Conservation (phyloP, 2,329 filamentous ascomycete species). For the Leptodontidium sp. region DNA sequence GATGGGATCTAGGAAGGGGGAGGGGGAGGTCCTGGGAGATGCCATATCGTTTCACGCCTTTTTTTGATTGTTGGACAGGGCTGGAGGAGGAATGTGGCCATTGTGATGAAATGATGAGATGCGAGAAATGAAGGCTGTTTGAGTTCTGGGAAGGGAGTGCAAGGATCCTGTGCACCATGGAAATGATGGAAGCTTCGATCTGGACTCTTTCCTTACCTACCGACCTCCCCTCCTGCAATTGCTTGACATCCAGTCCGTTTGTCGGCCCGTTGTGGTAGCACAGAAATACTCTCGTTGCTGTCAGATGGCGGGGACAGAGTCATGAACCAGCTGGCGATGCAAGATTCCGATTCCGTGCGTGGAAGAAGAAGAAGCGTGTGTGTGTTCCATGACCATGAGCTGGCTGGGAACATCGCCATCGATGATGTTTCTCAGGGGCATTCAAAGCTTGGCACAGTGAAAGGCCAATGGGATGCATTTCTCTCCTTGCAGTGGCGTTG, state of each 20-base stretch:
- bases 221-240: neutral
- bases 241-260: neutral
- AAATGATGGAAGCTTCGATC: neutral
- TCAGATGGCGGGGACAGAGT: neutral
- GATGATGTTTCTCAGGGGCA: conserved; percentile 9
- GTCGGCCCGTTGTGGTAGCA: conserved; percentile 3
- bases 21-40: neutral
- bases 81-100: neutral
- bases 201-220: neutral
- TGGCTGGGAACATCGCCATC: neutral
- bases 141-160: neutral
- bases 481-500: conserved; percentile 20
- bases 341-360: conserved; percentile 9
- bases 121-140: neutral
- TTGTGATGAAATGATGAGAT: neutral
- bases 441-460: conserved; percentile 13
- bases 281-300: neutral
- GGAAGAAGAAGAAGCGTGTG: neutral
- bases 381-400: neutral
- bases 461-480: conserved; percentile 8
- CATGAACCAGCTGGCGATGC: conserved; percentile 12
- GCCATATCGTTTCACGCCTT: conserved; percentile 3
- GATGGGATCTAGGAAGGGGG: neutral
- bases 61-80: neutral
- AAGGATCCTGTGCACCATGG: neutral